Percentiles rank a stretch among this genome's conserved stretches.
phyloP scores from a whole-genome alignment of 208 protist species.

The Trypanosoma mega region DNA sequence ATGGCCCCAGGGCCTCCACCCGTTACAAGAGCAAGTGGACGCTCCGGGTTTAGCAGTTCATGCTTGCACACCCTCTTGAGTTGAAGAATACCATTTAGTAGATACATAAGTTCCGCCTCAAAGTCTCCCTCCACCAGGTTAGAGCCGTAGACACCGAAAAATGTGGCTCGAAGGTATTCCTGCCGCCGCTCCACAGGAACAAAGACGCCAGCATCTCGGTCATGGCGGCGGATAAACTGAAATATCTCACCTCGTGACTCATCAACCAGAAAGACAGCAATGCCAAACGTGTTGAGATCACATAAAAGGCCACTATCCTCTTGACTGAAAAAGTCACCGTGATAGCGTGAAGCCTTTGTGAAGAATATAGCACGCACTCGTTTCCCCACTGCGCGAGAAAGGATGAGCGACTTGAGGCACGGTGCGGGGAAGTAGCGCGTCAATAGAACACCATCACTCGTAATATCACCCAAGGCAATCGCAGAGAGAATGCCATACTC shows the following conservation, averaged over 20 bases:
- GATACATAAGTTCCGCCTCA: constrained; percentile 82
- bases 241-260: constrained; percentile 75
- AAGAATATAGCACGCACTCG: constrained; percentile 90
- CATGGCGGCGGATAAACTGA: constrained; percentile 84
- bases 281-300: constrained; percentile 88
- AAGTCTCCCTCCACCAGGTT: constrained; percentile 92
- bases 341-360: constrained; percentile 63
- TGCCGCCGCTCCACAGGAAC: constrained; percentile 83
- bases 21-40: constrained; percentile 85
- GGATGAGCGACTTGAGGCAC: constrained; percentile 88
- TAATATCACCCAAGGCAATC: constrained; percentile 89
- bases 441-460: constrained; percentile 89
- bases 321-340: constrained; percentile 90
- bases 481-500: constrained; percentile 90
- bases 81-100: constrained; percentile 83
- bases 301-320: constrained; percentile 85
- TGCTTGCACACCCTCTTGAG: constrained; percentile 67
- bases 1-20: constrained; percentile 93
- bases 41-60: constrained; percentile 70
- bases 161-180: constrained; percentile 87
- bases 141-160: constrained; percentile 93
- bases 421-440: constrained; percentile 91
- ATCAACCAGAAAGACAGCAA: constrained; percentile 87
- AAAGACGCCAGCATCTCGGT: constrained; percentile 79
- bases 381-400: constrained; percentile 78